Base-by-base conservation (phyloP, 2,329 filamentous ascomycete genomes). In the Pseudogymnoascus sp. region DNA sequence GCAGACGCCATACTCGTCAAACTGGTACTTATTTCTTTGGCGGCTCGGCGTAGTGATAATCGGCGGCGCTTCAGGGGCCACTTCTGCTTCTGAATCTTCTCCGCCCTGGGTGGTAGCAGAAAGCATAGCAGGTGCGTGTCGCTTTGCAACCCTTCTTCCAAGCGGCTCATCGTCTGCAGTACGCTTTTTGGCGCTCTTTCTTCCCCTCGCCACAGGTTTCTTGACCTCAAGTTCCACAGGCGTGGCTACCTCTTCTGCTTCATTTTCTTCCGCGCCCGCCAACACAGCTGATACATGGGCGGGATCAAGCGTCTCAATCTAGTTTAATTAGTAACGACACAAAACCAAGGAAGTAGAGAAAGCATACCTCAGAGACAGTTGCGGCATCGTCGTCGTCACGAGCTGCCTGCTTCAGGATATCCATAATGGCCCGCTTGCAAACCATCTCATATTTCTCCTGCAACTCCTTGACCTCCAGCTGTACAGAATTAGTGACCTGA, bases 1-100 rank as follows among this genome's bases (percentile, higher is more conserved):
- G 28, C 65, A 66, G n/a, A 70, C 67, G 33, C 70, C 71, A 61
- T 67, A 69, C 44, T 69, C 66, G 61, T 73, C 72, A 12, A 66
- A 64, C 21, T 62, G 18, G 16, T 40, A 59, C 31, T 60, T 28
- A 21, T 35, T 60, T 35, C 31, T 40, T 12, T 33, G 23, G 11
- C 35, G 28, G 23, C 18, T 37, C 31, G 50, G 50, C 14, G 50
- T 56, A 2, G 23, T 33, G 50, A 33, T 33, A 28, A 35, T 12
- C n/a, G 12, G 35, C 0, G 47, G 47, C 5, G 61, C 61, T 3
- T 60, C 61, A 35, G 44, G 16, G 21, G 25, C 16, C 4, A 31
- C 31, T 10, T 33, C 44, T 7, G 16, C 23, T 5, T 53, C 47
- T 25, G 47, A 53, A 25, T 53, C 47, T 53, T 53, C 47, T 53